A percentile compares a stretch with the other conserved stretches of the same genome.
phyloP scores from a whole-genome alignment of 345 rosid species.

The Lepidium didymum region DNA sequence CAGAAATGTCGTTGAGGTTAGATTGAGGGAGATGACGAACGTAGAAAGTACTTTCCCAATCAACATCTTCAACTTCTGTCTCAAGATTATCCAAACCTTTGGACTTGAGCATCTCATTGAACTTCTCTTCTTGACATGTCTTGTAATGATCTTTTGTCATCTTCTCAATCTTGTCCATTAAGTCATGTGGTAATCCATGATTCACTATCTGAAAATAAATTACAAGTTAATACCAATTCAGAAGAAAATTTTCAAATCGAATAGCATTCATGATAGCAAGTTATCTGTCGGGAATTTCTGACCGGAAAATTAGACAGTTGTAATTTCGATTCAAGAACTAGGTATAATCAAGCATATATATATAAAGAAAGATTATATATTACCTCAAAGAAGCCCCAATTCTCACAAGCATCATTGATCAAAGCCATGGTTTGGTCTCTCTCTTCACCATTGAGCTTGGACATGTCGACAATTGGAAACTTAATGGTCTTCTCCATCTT shows the following conservation, averaged over 20 bases:
- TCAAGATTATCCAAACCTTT: constrained; percentile 52
- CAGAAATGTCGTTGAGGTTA: constrained; percentile 48
- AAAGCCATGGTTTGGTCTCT: constrained; percentile 55
- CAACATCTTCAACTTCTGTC: constrained; percentile 53
- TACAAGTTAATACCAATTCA: neutral
- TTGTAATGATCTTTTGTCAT: constrained; percentile 64
- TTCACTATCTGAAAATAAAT: constrained; percentile 42
- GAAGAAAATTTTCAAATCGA: too few species aligned
- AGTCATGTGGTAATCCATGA: constrained; percentile 61
- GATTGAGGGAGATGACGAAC: constrained; percentile 65
- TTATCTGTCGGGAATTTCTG: too few species aligned
- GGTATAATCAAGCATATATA: neutral
- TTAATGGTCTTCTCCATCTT: constrained; percentile 27
- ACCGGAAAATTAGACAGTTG: too few species aligned
- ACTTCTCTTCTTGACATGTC: constrained; percentile 48
- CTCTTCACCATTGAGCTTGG: constrained; percentile 57
- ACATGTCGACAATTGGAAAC: constrained; percentile 71
- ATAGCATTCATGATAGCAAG: too few species aligned
- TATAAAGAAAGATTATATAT: neutral
- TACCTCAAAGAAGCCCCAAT: constrained; percentile 99
- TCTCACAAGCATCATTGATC: constrained; percentile 93
- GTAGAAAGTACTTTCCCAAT: constrained; percentile 88
- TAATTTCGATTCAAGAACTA: neutral
- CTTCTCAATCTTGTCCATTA: constrained; percentile 71
- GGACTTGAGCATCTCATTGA: constrained; percentile 59